Evolutionary conservation across 2,329 filamentous ascomycete species (phyloP).

Genomic region (Orbilia blumenaviensis): DNA sequence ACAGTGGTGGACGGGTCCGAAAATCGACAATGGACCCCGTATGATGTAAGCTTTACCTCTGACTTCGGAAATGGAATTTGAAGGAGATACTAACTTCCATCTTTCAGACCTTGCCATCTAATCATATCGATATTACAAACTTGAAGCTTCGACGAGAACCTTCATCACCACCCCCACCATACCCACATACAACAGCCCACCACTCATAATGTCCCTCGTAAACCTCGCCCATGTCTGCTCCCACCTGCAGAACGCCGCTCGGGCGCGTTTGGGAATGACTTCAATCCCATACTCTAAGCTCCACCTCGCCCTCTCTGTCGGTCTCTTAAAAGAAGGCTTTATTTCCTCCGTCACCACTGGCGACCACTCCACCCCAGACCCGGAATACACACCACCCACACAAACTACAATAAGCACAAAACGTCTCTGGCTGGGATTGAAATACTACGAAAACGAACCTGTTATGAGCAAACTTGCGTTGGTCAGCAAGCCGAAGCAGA

Average conservation of each 20-base stretch:
- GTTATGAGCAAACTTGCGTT: slow-evolving; percentile 74
- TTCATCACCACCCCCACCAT: not conserved
- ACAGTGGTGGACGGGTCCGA: slow-evolving; percentile 15
- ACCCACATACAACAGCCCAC: not conserved
- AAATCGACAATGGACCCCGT: slow-evolving; percentile 37
- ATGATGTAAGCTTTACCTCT: slow-evolving; percentile 21
- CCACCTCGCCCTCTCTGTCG: slow-evolving; percentile 78
- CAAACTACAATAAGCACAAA: slow-evolving; percentile 75
- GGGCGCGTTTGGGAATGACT: slow-evolving; percentile 83
- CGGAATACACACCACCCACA: slow-evolving; percentile 70
- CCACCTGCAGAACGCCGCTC: slow-evolving; percentile 87
- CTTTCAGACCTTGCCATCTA: slow-evolving; percentile 14
- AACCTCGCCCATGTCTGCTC: slow-evolving; percentile 83
- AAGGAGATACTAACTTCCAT: not conserved
- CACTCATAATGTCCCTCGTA: slow-evolving; percentile 72
- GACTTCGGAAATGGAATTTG: not conserved
- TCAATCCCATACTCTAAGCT: slow-evolving; percentile 82
- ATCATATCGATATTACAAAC: slow-evolving; percentile 9
- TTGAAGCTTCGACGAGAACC: not conserved
- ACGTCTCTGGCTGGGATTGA: slow-evolving; percentile 86
- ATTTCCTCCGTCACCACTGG: slow-evolving; percentile 78
- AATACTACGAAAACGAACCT: slow-evolving; percentile 85
- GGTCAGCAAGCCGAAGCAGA: slow-evolving; percentile 77
- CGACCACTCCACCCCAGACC: slow-evolving; percentile 67
- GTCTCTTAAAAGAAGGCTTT: slow-evolving; percentile 83